phyloP scores from a whole-genome alignment of 2,329 filamentous ascomycete genomes.

The Clonostachys sp. region DNA sequence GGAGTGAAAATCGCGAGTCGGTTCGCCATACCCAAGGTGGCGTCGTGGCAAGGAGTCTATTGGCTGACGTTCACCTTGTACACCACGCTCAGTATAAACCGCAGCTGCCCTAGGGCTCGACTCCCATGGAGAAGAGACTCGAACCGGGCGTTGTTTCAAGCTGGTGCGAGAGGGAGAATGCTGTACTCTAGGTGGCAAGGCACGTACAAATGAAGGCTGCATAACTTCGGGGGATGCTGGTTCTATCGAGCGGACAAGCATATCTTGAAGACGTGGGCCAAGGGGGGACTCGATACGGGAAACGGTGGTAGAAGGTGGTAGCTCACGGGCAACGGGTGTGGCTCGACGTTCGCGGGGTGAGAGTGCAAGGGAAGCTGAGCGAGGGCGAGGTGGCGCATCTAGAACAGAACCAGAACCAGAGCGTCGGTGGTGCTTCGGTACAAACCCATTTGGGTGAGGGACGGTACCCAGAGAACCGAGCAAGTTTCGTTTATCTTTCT shows the following conservation, averaged over 20 bases:
- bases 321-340: background rate
- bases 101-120: background rate
- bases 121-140: background rate
- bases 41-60: background rate
- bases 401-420: too few species aligned
- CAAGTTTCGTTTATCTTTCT: background rate
- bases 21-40: background rate
- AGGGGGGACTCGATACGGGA: too few species aligned
- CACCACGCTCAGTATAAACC: background rate
- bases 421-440: background rate
- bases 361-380: background rate
- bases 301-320: background rate
- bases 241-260: constrained; percentile 42
- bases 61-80: background rate
- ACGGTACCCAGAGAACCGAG: background rate
- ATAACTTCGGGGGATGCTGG: constrained; percentile 27
- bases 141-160: background rate
- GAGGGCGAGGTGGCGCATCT: background rate
- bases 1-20: background rate
- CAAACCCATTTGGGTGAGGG: constrained; percentile 1
- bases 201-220: constrained; percentile 26
- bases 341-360: background rate
- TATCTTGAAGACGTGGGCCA: constrained; percentile 24
- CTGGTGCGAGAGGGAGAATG: constrained; percentile 6
- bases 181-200: constrained; percentile 18